Evolutionary conservation across 73 alveolate species (phyloP).

Genomic region (Durusdinium trenchii): DNA sequence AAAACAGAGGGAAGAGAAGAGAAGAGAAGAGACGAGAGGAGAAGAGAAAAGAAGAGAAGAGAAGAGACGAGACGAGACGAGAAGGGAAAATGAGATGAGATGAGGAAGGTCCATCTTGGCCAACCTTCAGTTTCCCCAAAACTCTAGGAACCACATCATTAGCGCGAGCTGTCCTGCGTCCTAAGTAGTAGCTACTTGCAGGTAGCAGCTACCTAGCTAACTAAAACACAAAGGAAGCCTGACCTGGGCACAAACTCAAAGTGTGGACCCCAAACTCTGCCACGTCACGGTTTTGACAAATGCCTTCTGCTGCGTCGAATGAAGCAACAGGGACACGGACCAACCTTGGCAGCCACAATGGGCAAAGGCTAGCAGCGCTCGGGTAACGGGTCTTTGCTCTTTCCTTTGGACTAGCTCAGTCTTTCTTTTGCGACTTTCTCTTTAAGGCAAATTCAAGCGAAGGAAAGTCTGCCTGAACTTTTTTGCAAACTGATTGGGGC

Average conservation of each 20-base stretch:
- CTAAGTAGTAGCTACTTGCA: background rate
- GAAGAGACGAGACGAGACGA: too few relatives aligned
- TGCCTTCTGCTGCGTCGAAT: slow-evolving; percentile 33
- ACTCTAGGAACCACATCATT: background rate
- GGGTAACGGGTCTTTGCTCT: background rate
- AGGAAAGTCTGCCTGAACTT: too few relatives aligned
- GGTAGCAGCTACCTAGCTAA: background rate
- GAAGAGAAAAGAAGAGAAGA: too few relatives aligned
- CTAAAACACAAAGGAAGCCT: background rate
- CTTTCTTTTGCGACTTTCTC: background rate
- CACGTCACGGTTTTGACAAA: slow-evolving; percentile 9
- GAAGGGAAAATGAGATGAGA: too few relatives aligned
- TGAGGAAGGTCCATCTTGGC: background rate
- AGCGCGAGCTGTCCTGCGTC: background rate
- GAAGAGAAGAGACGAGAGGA: too few relatives aligned
- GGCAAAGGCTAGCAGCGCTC: too few relatives aligned
- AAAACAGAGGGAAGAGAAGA: too few relatives aligned
- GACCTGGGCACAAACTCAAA: too few relatives aligned
- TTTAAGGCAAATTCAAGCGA: background rate
- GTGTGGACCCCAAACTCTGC: too few relatives aligned
- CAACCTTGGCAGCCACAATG: slow-evolving; percentile 18
- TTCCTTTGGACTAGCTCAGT: background rate
- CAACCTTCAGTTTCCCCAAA: background rate
- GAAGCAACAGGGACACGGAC: slow-evolving; percentile 6
- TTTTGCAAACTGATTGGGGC: too few relatives aligned